A percentile compares a stretch with the other conserved stretches of the same genome.
These are phyloP conservation scores for Fusarium paranaense DNA, from an alignment of 2,329 filamentous ascomycete genomes.

Conservation along the genomic window DNA sequence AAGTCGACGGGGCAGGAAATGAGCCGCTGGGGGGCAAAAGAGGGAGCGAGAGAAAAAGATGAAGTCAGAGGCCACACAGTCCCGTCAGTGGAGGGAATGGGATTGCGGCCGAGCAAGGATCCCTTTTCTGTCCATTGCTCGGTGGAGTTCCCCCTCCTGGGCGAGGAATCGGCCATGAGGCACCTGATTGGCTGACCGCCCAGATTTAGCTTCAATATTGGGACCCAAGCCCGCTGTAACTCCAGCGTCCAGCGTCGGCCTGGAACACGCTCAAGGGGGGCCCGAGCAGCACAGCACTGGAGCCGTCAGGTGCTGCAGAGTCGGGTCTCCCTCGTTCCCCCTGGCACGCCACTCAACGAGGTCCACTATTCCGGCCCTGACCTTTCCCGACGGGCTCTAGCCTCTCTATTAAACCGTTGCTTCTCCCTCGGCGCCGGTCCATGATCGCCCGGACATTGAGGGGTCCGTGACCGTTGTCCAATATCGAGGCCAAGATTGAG, in stretches of 20 bases:
- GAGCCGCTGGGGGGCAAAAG: constrained; percentile 22
- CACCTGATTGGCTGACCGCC: background rate
- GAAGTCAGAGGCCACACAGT: constrained; percentile 23
- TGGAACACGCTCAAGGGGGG: background rate
- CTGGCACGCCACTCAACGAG: background rate
- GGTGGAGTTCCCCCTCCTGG: background rate
- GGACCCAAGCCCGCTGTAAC: background rate
- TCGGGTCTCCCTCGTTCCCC: background rate
- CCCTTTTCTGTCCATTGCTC: background rate
- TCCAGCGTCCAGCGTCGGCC: background rate
- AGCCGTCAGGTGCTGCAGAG: constrained; percentile 2
- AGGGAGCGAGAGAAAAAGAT: constrained; percentile 12
- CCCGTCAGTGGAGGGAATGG: background rate
- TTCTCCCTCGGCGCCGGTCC: background rate
- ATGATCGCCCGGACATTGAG: constrained; percentile 8
- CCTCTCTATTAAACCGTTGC: constrained; percentile 1
- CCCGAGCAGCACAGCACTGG: background rate
- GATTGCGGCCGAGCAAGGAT: background rate
- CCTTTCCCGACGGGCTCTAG: constrained; percentile 5
- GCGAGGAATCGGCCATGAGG: background rate
- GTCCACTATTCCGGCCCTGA: constrained; percentile 1
- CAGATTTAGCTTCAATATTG: background rate
- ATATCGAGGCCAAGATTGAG: background rate
- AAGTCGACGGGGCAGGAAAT: constrained; percentile 30
- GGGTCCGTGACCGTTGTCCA: constrained; percentile 9